Conservation (phyloP, 2,329 filamentous ascomycete genomes). For the Metarhizium sp. region DNA sequence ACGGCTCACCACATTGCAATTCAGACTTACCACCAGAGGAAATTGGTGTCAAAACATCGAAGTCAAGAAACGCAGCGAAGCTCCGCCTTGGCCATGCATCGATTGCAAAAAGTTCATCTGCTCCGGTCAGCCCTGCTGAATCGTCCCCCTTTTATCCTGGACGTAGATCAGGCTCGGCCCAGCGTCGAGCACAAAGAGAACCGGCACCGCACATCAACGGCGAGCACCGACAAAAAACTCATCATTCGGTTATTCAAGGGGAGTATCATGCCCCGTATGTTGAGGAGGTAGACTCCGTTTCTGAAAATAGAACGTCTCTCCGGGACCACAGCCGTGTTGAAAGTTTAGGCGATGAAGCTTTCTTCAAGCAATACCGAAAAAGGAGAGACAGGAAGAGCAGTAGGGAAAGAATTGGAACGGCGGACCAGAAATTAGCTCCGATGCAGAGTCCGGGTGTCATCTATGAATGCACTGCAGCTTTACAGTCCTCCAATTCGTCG, state of each 20-base stretch:
- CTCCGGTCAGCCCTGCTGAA: slow-evolving; percentile 4
- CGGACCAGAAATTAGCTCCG: not conserved
- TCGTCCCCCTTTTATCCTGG: slow-evolving; percentile 12
- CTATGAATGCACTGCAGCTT: not conserved
- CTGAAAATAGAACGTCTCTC: not conserved
- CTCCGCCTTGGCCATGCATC: not conserved
- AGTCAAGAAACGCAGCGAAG: not conserved
- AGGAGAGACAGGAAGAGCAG: not conserved
- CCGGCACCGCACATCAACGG: slow-evolving; percentile 3
- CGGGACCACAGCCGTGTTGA: not conserved
- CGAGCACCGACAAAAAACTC: not conserved
- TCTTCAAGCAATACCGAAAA: not conserved
- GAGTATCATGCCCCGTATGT: slow-evolving; percentile 11
- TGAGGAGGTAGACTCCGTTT: slow-evolving; percentile 5
- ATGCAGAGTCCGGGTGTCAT: not conserved
- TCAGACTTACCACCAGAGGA: not conserved
- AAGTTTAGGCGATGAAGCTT: not conserved
- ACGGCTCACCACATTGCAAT: not conserved
- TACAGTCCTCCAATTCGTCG: not conserved
- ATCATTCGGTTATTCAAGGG: not conserved
- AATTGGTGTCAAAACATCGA: not conserved
- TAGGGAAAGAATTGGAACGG: not conserved
- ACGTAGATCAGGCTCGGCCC: slow-evolving; percentile 16
- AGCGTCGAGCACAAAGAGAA: slow-evolving; percentile 18
- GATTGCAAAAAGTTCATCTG: not conserved